Evolutionary conservation across 1,284 basidiomycete species (phyloP), one percentile per base, ranked within the genome.

Genomic region (Trametes sp.): DNA sequence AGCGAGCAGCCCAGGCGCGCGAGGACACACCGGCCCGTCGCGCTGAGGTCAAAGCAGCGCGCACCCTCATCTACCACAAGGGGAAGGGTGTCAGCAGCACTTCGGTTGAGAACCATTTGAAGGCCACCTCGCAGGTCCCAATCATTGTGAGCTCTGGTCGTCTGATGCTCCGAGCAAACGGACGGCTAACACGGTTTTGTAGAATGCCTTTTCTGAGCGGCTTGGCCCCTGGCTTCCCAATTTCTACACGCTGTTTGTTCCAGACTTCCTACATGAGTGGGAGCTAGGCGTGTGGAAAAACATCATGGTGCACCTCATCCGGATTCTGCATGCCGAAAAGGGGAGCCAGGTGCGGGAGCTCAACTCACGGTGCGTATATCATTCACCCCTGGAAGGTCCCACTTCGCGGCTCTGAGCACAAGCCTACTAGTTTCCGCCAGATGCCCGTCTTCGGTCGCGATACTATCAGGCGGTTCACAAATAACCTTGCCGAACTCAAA

Each of bases 151-250:
- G 57, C 19, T n/a, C 24, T 28, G 8, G n/a, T n/a, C n/a, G n/a
- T n/a, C n/a, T n/a, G n/a, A n/a, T n/a, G n/a, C n/a, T n/a, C n/a
- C n/a, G n/a, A n/a, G n/a, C n/a, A n/a, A n/a, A n/a, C n/a, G n/a
- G n/a, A n/a, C n/a, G n/a, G n/a, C n/a, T n/a, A n/a, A n/a, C n/a
- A n/a, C n/a, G n/a, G n/a, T n/a, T n/a, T n/a, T n/a, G n/a, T n/a
- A 70, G 68, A 68, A 53, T 58, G 71, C 76, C 0, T 77, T 81
- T 29, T 72, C 72, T 0, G 77, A 80, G 54, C 28, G 77, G 6
- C 23, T 81, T 48, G 26, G 26, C 21, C 46, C 49, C 2, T 31
- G 33, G 7, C 2, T 56, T 1, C 44, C 64, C 13, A 66, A 73
- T 45, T 61, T 69, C 21, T 69, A 69, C 35, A 16, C 35, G 2